A percentile compares a stretch with the other conserved stretches of the same genome.
These are phyloP conservation scores for Trametes villosa DNA, from an alignment of 768 basidiomycete genomes.

Conservation along the genomic window DNA sequence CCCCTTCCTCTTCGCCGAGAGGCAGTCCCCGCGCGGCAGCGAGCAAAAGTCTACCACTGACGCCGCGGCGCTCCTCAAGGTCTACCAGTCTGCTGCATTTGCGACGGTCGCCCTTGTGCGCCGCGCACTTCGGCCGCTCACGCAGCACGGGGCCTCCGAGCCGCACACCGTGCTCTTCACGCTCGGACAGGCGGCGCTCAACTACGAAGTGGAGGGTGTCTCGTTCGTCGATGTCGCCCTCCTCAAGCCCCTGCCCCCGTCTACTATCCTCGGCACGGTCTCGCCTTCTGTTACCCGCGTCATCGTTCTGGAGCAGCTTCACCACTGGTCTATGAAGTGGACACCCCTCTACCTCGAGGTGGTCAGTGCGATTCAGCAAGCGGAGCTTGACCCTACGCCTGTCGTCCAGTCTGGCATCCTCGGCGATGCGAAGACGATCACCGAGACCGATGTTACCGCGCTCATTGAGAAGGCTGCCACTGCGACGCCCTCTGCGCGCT, in stretches of 20 bases:
- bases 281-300: constrained; percentile 67
- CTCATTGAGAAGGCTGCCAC: constrained; percentile 51
- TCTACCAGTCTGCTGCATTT: constrained; percentile 71
- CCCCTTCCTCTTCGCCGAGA: constrained; percentile 60
- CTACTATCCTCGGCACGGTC: constrained; percentile 59
- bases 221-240: constrained; percentile 68
- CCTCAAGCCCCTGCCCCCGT: constrained; percentile 66
- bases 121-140: constrained; percentile 62
- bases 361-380: constrained; percentile 67
- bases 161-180: constrained; percentile 73
- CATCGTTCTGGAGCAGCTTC: constrained; percentile 82
- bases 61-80: constrained; percentile 45
- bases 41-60: constrained; percentile 24
- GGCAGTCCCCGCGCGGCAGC: constrained; percentile 34
- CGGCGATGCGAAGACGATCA: constrained; percentile 49
- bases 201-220: constrained; percentile 56
- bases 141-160: constrained; percentile 52
- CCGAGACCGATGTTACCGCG: constrained; percentile 50
- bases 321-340: constrained; percentile 81
- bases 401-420: constrained; percentile 66
- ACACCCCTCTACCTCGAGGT: constrained; percentile 86
- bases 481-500: constrained; percentile 43
- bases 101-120: constrained; percentile 66
- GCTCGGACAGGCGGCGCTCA: constrained; percentile 57
- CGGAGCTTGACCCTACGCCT: constrained; percentile 47